Evolutionary conservation across 352 stramenopile species (phyloP).

Genomic region (Phytophthora sansomeana): DNA sequence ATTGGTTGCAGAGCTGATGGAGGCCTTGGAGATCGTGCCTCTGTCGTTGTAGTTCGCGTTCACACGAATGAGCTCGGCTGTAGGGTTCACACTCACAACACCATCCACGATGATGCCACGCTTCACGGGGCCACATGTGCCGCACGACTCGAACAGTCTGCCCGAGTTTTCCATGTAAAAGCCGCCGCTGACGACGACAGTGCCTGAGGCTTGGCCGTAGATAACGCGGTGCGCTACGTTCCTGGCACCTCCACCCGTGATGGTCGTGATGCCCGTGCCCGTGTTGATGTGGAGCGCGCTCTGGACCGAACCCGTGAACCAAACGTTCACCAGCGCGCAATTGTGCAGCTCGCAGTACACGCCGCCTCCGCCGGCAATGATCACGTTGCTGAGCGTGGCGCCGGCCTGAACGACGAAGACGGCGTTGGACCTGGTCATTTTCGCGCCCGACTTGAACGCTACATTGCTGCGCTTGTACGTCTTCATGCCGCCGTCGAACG

Average conservation of each 20-base stretch:
- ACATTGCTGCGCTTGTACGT: conserved; percentile 67
- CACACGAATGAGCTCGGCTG: conserved; percentile 62
- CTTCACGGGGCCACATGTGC: conserved; percentile 70
- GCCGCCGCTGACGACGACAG: conserved; percentile 57
- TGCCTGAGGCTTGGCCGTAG: conserved; percentile 53
- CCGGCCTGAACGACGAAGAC: conserved; percentile 73
- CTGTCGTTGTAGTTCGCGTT: conserved; percentile 81
- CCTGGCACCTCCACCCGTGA: conserved; percentile 63
- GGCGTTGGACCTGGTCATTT: conserved; percentile 47
- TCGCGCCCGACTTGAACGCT: conserved; percentile 40
- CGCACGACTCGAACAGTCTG: conserved; percentile 66
- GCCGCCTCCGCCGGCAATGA: conserved; percentile 60
- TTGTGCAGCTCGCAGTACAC: conserved; percentile 70
- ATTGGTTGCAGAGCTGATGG: conserved; percentile 39
- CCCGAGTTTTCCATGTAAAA: conserved; percentile 63
- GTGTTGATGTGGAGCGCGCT: conserved; percentile 58
- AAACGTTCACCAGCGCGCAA: conserved; percentile 67
- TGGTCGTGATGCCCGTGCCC: conserved; percentile 60
- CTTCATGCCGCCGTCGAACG: conserved; percentile 73
- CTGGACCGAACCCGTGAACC: conserved; percentile 65
- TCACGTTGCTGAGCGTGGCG: conserved; percentile 67
- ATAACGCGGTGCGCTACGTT: conserved; percentile 54
- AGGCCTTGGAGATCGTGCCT: conserved; percentile 55
- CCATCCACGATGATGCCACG: conserved; percentile 56
- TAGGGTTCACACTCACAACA: conserved; percentile 62